Base-by-base conservation (phyloP, 257 asterid species). In the Ehretia macrophylla region DNA sequence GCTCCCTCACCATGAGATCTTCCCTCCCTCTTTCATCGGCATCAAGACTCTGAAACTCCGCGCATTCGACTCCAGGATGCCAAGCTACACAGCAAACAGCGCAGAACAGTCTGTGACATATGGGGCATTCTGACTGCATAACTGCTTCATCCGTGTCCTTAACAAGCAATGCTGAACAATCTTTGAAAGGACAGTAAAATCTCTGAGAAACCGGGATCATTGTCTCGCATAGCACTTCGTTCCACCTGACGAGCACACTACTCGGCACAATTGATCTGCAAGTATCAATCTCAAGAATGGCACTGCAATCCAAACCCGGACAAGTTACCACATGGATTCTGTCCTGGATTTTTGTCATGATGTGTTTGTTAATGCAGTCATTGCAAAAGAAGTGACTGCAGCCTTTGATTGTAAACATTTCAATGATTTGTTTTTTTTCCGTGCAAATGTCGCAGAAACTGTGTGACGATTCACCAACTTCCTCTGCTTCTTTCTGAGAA, bases 341-440 rank as follows among this genome's bases (percentile, higher is more conserved):
- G 1, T 17, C 20, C 46, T 65, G 52, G 35, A 86, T 32, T 14
- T 56, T 69, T 0, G 70, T 63, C 0, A 75, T 62, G 0, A 86
- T 27, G 52, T 87, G 81, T 20, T 61, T 76, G 62, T 68, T 19
- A 0, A 87, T 42, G 69, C 97, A 90, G 0, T 60, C 72, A 1
- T 58, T 74, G 68, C 95, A 84, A 74, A 62, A 82, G 5, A 2
- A 8, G 44, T 85, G 95, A 4, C 14, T 1, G 75, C 96, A 90
- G 17, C 20, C 48, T 0, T 32, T 42, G 0, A 79, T 39, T 0
- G 66, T 60, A 38, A 81, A 83, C 51, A 83, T 74, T 0, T 68
- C 53, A 5, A 49, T 54, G 0, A 0, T 23, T 47, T 63, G 71
- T 40, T 81, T 84, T 4, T n/a, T 63, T 0, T 86, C 95, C 0